These are phyloP conservation scores for Coffea eugenioides DNA, from an alignment of 257 asterid genomes.

Conservation along the genomic window DNA sequence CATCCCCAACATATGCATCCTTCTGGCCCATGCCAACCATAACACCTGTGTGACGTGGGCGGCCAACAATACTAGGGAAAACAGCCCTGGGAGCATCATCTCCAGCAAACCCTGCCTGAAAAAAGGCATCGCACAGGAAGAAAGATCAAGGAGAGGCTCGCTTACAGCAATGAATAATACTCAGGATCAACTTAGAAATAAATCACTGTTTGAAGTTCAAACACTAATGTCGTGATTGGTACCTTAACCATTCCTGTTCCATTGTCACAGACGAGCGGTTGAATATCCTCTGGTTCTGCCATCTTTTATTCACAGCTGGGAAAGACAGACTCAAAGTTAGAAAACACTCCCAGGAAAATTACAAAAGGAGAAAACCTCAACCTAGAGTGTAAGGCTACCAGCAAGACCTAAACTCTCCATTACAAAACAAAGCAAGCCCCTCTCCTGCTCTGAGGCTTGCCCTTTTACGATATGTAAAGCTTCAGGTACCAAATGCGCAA, in stretches of 20 bases:
- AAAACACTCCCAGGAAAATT: no score
- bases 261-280: constrained; percentile 32
- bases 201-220: neutral
- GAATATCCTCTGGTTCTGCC: constrained; percentile 28
- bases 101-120: constrained; percentile 45
- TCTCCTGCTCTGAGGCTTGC: neutral
- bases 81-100: constrained; percentile 49
- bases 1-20: constrained; percentile 43
- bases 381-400: neutral
- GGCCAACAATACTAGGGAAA: constrained; percentile 40
- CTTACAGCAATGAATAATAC: neutral
- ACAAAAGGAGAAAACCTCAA: neutral
- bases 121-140: neutral
- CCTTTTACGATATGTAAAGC: neutral
- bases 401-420: neutral
- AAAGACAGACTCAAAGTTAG: constrained; percentile 2
- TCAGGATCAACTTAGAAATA: neutral
- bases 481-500: neutral
- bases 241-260: constrained; percentile 40
- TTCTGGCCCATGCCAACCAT: constrained; percentile 42
- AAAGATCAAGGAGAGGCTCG: neutral
- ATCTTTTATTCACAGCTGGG: constrained; percentile 15
- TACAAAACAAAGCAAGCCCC: neutral
- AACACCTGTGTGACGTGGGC: constrained; percentile 40
- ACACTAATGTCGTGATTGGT: neutral